phyloP scores from a whole-genome alignment of 805 yeast genomes.

The Tetrapisispora namnaoensis region DNA sequence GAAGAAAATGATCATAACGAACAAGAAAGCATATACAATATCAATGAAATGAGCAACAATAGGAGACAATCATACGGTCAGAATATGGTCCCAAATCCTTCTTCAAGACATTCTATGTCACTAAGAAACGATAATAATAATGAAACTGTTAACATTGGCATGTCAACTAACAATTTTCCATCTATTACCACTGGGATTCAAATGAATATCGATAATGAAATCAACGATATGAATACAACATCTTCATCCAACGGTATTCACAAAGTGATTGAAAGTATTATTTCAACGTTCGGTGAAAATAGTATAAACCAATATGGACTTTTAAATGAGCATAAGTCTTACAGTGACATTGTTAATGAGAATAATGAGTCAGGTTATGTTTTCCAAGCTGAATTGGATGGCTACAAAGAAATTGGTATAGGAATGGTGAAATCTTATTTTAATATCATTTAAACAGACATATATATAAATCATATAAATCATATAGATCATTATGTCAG shows the following conservation, averaged over 20 bases:
- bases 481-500: neutral
- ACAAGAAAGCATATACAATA: too few relatives aligned
- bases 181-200: neutral
- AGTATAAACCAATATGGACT: constrained; percentile 1
- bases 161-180: neutral
- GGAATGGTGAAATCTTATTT: constrained; percentile 12
- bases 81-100: neutral
- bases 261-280: neutral
- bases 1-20: neutral
- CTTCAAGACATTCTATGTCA: neutral
- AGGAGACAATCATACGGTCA: neutral
- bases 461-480: neutral
- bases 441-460: constrained; percentile 7
- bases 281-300: constrained; percentile 1
- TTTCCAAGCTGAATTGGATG: constrained; percentile 14
- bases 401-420: constrained; percentile 16
- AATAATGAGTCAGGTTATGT: constrained; percentile 9
- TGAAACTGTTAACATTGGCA: too few relatives aligned
- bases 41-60: neutral
- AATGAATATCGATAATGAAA: neutral
- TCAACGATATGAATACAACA: neutral
- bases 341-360: neutral
- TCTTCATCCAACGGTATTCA: constrained; percentile 1
- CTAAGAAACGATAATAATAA: neutral
- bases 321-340: neutral